These are phyloP conservation scores for Nakaseomyces kungkrabaensis DNA, from an alignment of 1,139 yeast species.

Conservation along the genomic window DNA sequence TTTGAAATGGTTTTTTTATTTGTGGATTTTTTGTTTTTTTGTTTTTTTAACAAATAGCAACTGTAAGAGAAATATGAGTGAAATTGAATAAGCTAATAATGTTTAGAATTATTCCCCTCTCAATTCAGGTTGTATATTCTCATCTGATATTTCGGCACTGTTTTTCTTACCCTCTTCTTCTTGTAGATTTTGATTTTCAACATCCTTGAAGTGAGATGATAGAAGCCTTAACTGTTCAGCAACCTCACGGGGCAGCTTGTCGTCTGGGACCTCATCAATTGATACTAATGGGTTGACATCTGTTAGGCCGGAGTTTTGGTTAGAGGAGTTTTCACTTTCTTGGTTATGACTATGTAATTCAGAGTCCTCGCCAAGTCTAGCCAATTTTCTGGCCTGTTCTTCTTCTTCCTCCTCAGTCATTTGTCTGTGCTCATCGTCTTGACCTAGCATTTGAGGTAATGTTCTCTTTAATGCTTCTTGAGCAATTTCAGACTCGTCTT, in stretches of 20 bases:
- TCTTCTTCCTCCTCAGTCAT: conserved; percentile 8
- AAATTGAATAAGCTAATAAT: neutral
- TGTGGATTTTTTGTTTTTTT: too few species aligned
- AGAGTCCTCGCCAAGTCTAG: conserved; percentile 4
- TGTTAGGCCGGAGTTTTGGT: conserved; percentile 9
- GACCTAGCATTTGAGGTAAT: neutral
- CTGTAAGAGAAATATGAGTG: too few species aligned
- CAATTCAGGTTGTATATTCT: conserved; percentile 30
- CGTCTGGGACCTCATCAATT: conserved; percentile 24
- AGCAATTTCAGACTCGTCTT: conserved; percentile 18
- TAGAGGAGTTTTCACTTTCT: conserved; percentile 6
- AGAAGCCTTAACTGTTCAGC: conserved; percentile 29
- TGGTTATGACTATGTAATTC: neutral
- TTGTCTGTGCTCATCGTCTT: conserved; percentile 6
- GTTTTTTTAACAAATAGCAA: too few species aligned
- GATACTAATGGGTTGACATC: conserved; percentile 17
- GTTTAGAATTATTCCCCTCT: conserved; percentile 22
- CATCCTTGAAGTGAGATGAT: conserved; percentile 29
- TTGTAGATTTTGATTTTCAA: conserved; percentile 16
- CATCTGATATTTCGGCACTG: conserved; percentile 13
- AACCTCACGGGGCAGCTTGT: conserved; percentile 28
- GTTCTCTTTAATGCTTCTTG: conserved; percentile 21
- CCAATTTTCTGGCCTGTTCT: conserved; percentile 6
- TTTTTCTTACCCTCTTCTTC: conserved; percentile 6
- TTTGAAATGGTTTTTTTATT: neutral